These are phyloP conservation scores for Trametes sp. DNA, from an alignment of 1,284 basidiomycete species.

Conservation along the genomic window DNA sequence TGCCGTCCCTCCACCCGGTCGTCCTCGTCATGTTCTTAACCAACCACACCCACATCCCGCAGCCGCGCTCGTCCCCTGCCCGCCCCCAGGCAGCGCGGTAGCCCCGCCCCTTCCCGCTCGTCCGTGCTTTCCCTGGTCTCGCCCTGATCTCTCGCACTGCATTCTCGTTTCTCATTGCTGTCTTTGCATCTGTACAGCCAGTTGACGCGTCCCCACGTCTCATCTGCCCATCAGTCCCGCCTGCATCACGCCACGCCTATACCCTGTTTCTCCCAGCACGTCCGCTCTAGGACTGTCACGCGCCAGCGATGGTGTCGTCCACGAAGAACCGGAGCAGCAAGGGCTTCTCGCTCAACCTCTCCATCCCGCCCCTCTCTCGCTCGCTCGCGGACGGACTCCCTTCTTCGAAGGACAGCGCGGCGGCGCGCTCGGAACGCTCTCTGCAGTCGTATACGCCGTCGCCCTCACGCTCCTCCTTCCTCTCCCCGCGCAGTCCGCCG, in stretches of 20 bases:
- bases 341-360: constrained; percentile 28
- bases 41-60: not conserved
- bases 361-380: constrained; percentile 26
- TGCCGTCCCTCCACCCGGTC: constrained; percentile 2
- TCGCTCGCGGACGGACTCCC: constrained; percentile 14
- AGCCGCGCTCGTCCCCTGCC: constrained; percentile 16
- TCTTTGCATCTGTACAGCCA: constrained; percentile 21
- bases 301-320: constrained; percentile 22
- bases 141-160: not conserved
- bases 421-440: constrained; percentile 17
- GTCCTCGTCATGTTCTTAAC: not conserved
- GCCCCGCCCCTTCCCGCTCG: constrained; percentile 1
- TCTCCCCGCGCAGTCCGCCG: constrained; percentile 23
- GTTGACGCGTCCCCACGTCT: constrained; percentile 10
- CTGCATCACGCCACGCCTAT: constrained; percentile 21
- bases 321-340: constrained; percentile 25
- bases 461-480: constrained; percentile 15
- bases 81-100: constrained; percentile 5
- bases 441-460: constrained; percentile 12
- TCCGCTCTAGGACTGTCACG: constrained; percentile 4
- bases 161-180: constrained; percentile 10
- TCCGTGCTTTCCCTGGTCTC: not conserved
- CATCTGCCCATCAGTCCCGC: constrained; percentile 26
- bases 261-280: constrained; percentile 12
- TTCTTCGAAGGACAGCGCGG: constrained; percentile 7